phyloP scores from a whole-genome alignment of 2,329 filamentous ascomycete species.

The Claviceps cyperi region DNA sequence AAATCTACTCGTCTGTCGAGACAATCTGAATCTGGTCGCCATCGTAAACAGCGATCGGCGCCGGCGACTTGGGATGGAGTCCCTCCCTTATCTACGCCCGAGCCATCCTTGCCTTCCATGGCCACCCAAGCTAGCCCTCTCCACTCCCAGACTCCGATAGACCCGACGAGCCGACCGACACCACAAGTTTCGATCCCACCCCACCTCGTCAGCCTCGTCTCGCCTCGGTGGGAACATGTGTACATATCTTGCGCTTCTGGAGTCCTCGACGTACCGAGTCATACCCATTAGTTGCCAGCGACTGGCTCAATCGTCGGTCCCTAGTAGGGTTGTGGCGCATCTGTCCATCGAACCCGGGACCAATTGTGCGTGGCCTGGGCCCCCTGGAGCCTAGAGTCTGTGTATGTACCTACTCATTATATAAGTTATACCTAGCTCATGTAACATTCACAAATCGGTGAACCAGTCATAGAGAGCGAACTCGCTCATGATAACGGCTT shows the following conservation, averaged over 20 bases:
- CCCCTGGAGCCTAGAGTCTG: background rate
- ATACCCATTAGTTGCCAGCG: too few relatives aligned
- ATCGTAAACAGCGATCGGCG: constrained; percentile 2
- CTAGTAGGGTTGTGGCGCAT: background rate
- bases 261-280: background rate
- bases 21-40: background rate
- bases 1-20: too few relatives aligned
- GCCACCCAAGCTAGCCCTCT: background rate
- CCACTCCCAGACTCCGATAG: background rate
- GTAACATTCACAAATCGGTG: background rate
- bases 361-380: background rate
- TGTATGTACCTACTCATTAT: too few relatives aligned
- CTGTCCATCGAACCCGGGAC: background rate
- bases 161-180: background rate
- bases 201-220: background rate
- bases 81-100: constrained; percentile 2
- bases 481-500: background rate
- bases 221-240: background rate
- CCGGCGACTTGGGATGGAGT: constrained; percentile 3
- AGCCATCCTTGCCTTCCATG: background rate
- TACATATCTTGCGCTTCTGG: background rate
- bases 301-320: background rate
- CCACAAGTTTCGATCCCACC: background rate
- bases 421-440: too few relatives aligned
- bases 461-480: background rate